Evolutionary conservation across 257 asterid species (phyloP).

Genomic region (Solanum tarijense): DNA sequence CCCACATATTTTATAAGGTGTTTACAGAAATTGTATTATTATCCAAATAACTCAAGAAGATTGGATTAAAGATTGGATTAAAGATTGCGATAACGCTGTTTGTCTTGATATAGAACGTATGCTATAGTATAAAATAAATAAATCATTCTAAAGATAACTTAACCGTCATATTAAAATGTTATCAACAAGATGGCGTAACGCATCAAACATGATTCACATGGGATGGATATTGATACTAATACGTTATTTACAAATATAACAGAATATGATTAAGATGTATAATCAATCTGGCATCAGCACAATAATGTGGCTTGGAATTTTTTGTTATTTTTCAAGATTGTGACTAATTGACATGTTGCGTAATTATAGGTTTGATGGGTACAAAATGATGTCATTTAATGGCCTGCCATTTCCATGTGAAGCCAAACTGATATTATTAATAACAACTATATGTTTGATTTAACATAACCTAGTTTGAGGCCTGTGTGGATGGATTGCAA

Average conservation of each 20-base stretch:
- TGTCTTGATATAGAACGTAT: not conserved
- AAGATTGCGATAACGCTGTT: not conserved
- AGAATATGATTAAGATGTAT: not conserved
- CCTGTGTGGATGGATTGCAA: not conserved
- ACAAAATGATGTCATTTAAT: not conserved
- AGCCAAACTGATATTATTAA: not conserved
- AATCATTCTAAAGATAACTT: no score
- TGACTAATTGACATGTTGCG: not conserved
- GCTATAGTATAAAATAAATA: no score
- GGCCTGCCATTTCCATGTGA: not conserved
- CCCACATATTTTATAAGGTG: not conserved
- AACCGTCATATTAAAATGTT: rapidly evolving
- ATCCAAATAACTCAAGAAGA: not conserved
- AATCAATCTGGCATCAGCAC: not conserved
- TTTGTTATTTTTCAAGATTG: not conserved
- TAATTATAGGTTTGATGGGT: not conserved
- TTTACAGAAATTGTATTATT: not conserved
- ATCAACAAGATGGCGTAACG: not conserved
- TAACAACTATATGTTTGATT: not conserved
- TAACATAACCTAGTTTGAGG: not conserved
- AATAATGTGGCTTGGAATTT: not conserved
- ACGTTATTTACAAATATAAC: not conserved
- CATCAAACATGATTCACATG: not conserved
- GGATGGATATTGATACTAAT: not conserved
- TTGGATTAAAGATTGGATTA: not conserved